A percentile compares a stretch with the other conserved stretches of the same genome.
Evolutionary conservation across 2,329 filamentous ascomycete genomes (phyloP).

Genomic region (Stylonectria norvegica): DNA sequence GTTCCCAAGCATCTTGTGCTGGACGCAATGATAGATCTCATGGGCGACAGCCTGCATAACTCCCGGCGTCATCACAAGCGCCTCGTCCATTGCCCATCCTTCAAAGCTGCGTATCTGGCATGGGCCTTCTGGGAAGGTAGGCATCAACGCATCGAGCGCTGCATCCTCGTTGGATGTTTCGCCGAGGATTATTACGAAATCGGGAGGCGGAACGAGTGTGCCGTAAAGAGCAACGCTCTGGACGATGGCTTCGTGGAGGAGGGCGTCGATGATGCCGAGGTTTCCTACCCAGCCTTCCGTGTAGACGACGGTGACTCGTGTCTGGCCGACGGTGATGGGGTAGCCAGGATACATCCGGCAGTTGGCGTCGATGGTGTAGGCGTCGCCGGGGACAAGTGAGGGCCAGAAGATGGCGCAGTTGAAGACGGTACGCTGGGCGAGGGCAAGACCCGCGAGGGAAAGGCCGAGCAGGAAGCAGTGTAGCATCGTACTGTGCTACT

Average conservation of each 20-base stretch:
- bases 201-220: conserved; percentile 1
- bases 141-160: background rate
- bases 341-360: conserved; percentile 6
- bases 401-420: conserved; percentile 8
- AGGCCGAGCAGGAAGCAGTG: background rate
- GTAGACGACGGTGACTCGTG: conserved; percentile 3
- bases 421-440: background rate
- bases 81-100: background rate
- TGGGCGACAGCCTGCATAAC: conserved; percentile 9
- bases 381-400: conserved; percentile 1
- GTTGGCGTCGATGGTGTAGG: background rate
- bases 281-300: conserved; percentile 5
- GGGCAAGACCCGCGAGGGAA: background rate
- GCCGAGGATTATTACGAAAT: conserved; percentile 7
- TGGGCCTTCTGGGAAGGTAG: conserved; percentile 1
- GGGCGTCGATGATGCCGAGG: conserved; percentile 3
- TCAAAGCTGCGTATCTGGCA: conserved; percentile 6
- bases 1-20: background rate
- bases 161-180: background rate
- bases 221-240: conserved; percentile 4
- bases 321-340: conserved; percentile 3
- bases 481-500: background rate
- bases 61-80: background rate
- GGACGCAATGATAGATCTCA: conserved; percentile 7
- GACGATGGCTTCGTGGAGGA: conserved; percentile 5